Base-by-base conservation (phyloP, 441 rosid genomes). In the Populus hybrid region DNA sequence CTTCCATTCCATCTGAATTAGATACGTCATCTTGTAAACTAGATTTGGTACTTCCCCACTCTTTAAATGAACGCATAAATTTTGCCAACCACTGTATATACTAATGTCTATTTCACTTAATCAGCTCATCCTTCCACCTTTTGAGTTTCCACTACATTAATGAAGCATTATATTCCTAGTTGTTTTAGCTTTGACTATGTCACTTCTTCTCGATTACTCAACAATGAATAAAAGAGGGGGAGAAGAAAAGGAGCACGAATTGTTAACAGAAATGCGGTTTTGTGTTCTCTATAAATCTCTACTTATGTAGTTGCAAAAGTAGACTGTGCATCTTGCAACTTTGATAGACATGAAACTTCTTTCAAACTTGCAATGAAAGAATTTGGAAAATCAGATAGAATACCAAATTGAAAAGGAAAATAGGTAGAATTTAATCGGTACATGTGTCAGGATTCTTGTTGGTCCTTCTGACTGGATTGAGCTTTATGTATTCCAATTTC, bases 1-100 rank as follows among this genome's bases (percentile, higher is more conserved):
- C 86, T 79, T 74, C 84, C 4, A 67, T 90, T 78, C 96, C 96
- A 78, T 83, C 89, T 36, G 94, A 91, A 83, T 88, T 92, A 50
- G 94, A 89, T 83, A 82, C 88, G 35, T 85, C 95, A 71, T 80
- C 85, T 78, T 94, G 97, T 79, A 85, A 85, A 83, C 82, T 79
- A 9, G 81, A 90, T 83, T 64, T 50, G 96, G 97, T 91, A 91
- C 75, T 73, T 35, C 73, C 69, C 77, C 76, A 73, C 28, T n/a
- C 78, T 61, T 73, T 11, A 42, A 79, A 28, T 79, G 70, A 50
- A 36, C 38, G 26, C 9, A 73, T 70, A 50, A 70, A 70, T 73
- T n/a, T 53, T 16, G 42, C 14, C 67, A 69, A 30, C 65, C 70
- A 71, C 26, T 19, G 9, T 69, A 69, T 53, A 73, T 67, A 50